A percentile compares a stretch with the other conserved stretches of the same genome.
phyloP scores from a whole-genome alignment of 352 stramenopile species.

The Phytopythium montanum region DNA sequence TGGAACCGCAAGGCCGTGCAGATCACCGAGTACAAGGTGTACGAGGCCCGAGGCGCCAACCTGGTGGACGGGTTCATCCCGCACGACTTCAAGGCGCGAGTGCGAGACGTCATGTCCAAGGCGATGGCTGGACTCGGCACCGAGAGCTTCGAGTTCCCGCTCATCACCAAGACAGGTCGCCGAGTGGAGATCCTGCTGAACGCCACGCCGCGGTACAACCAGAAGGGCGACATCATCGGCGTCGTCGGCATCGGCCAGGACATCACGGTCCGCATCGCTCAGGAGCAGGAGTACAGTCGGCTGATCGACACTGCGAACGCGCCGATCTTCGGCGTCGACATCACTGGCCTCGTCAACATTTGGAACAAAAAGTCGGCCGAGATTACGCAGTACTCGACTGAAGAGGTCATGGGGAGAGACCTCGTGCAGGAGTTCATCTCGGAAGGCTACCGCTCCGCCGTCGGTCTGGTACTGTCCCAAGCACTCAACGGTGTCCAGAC shows the following conservation, averaged over 20 bases:
- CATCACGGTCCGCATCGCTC: conserved; percentile 77
- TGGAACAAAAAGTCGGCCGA: conserved; percentile 91
- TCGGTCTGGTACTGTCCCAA: conserved; percentile 63
- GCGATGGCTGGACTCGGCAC: conserved; percentile 60
- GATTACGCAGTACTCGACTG: conserved; percentile 83
- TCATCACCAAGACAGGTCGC: conserved; percentile 77
- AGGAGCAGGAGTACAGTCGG: conserved; percentile 86
- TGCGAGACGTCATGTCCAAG: conserved; percentile 62
- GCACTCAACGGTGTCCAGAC: conserved; percentile 67
- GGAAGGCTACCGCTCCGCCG: conserved; percentile 57
- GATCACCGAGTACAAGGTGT: conserved; percentile 88
- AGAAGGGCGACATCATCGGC: conserved; percentile 75
- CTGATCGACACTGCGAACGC: conserved; percentile 88
- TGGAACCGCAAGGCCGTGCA: conserved; percentile 90
- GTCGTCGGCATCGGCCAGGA: conserved; percentile 83
- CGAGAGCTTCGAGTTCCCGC: conserved; percentile 86
- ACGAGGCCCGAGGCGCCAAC: conserved; percentile 84
- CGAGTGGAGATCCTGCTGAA: conserved; percentile 84
- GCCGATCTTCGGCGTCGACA: conserved; percentile 86
- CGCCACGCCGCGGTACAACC: conserved; percentile 75
- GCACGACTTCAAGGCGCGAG: conserved; percentile 51
- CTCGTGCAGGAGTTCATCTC: conserved; percentile 90
- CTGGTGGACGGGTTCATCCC: conserved; percentile 91
- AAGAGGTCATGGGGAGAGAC: conserved; percentile 87
- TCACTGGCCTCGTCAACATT: conserved; percentile 75